Evolutionary conservation across 2,329 filamentous ascomycete genomes (phyloP), one percentile per base, ranked within the genome.

Genomic region (Cladosporium sp.): DNA sequence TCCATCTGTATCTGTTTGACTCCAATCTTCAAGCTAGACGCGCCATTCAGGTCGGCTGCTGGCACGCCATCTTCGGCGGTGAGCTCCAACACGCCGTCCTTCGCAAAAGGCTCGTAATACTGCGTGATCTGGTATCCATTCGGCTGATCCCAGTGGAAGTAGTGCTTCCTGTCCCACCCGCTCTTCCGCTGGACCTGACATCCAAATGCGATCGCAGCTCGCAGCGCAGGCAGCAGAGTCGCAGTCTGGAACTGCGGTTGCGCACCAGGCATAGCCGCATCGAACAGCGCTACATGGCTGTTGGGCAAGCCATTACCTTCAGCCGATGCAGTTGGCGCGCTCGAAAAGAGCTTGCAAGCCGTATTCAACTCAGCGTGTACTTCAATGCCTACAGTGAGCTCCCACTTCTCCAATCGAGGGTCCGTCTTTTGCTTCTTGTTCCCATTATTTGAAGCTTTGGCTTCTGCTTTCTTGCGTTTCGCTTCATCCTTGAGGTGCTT

Each of bases 121-220:
- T 99, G 95, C 1, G 95, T 99, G 69, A 99, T 96, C 78, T 99
- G 95, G 78, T 99, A 99, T 0, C 95, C 95, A 0, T 92, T 86
- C 0, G 95, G 95, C 78, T 99, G 95, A 78, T 99, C 95, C 86
- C 95, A 96, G 82, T 97, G 97, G 79, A 99, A 98, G 79, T 99
- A 99, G 78, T 99, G 95, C 78, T 99, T 99, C 69, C 95, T 86
- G 78, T 99, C 95, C 80, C 97, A 99, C 63, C 87, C 87, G 77
- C 93, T 97, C 71, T 86, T 84, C 1, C 80, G 82, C 75, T 96
- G 90, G 62, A 98, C 85, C 1, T 88, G 80, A 78, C 95, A 98
- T 66, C 89, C 86, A 53, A 99, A 82, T 0, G 93, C 92, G 59
- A 97, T 81, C 0, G 95, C 94, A 21, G 94, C 94, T 67, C 95